Percentiles rank a stretch among this genome's conserved stretches.
Conservation (phyloP, 202 grass and related monocot genomes). For the Hordeum pubiflorum region DNA sequence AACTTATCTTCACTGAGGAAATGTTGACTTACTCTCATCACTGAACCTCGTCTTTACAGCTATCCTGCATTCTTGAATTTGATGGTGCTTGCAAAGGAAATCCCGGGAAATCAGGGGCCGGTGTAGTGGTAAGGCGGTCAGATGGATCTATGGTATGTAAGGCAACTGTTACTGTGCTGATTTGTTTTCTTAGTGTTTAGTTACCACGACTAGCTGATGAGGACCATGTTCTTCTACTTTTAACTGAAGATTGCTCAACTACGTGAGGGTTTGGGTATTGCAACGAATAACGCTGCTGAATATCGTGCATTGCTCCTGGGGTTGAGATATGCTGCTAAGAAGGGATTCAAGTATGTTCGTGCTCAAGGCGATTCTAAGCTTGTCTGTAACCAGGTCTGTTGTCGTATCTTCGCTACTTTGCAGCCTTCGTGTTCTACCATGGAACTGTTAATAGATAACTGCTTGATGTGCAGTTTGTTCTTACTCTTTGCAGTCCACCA, state of each 20-base stretch:
- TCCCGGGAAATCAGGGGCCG: conserved; percentile 78
- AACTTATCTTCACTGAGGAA: conserved; percentile 13
- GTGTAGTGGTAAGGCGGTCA: conserved; percentile 47
- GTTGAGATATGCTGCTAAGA: conserved; percentile 64
- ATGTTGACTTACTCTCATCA: conserved; percentile 23
- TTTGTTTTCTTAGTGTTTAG: conserved; percentile 15
- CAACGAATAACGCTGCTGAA: conserved; percentile 75
- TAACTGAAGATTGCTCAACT: conserved; percentile 61
- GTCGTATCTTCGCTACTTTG: not conserved
- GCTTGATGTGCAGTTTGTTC: not conserved
- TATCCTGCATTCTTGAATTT: conserved; percentile 82
- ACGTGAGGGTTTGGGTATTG: conserved; percentile 72
- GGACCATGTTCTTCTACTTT: conserved; percentile 2
- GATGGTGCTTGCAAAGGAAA: conserved; percentile 89
- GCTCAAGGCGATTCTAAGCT: conserved; percentile 76
- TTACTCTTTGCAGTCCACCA: not conserved
- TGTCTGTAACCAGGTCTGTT: conserved; percentile 62
- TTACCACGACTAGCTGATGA: conserved; percentile 19
- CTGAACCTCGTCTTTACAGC: conserved; percentile 31
- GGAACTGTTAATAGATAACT: not conserved
- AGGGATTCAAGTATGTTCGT: conserved; percentile 68
- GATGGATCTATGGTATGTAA: conserved; percentile 80
- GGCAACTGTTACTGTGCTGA: not conserved
- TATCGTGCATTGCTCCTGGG: conserved; percentile 89
- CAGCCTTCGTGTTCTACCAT: conserved; percentile 12